These are phyloP conservation scores for Entelexis sorbosivorans DNA, from an alignment of 1,139 yeast genomes.

Conservation along the genomic window DNA sequence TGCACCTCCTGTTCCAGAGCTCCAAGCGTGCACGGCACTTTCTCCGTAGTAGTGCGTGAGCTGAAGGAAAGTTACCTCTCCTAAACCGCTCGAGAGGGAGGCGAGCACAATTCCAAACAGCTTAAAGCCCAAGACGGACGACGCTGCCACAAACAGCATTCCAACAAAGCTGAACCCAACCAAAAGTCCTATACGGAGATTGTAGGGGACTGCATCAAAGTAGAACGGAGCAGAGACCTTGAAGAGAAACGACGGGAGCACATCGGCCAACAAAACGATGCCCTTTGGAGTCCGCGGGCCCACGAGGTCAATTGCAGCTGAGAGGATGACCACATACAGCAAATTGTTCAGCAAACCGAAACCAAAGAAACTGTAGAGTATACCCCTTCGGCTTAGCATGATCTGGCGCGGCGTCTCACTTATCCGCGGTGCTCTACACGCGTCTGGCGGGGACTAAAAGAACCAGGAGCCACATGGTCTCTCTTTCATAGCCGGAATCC, in stretches of 20 bases:
- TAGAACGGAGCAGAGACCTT: constrained; percentile 72
- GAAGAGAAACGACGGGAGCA: constrained; percentile 64
- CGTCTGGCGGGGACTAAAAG: not conserved
- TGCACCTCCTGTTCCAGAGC: constrained; percentile 93
- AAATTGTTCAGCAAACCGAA: constrained; percentile 85
- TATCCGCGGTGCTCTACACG: no score
- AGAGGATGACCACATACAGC: constrained; percentile 76
- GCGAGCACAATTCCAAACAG: constrained; percentile 71
- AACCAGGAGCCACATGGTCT: not conserved
- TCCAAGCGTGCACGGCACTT: constrained; percentile 68
- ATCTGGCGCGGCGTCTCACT: not conserved
- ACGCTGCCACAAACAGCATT: constrained; percentile 57
- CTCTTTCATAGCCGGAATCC: no score
- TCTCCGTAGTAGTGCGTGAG: constrained; percentile 54
- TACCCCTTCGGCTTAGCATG: not conserved
- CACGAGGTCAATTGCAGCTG: constrained; percentile 87
- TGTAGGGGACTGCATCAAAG: constrained; percentile 55
- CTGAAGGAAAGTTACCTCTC: constrained; percentile 80
- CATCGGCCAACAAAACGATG: constrained; percentile 72
- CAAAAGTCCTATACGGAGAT: constrained; percentile 41
- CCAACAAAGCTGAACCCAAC: constrained; percentile 59
- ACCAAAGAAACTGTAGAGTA: constrained; percentile 45
- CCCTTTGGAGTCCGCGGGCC: constrained; percentile 80
- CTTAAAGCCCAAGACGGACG: constrained; percentile 32
- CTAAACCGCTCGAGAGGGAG: constrained; percentile 75